These are phyloP conservation scores for Mucor ambiguus DNA, from an alignment of 371 early-diverging fungal genomes.

Conservation along the genomic window DNA sequence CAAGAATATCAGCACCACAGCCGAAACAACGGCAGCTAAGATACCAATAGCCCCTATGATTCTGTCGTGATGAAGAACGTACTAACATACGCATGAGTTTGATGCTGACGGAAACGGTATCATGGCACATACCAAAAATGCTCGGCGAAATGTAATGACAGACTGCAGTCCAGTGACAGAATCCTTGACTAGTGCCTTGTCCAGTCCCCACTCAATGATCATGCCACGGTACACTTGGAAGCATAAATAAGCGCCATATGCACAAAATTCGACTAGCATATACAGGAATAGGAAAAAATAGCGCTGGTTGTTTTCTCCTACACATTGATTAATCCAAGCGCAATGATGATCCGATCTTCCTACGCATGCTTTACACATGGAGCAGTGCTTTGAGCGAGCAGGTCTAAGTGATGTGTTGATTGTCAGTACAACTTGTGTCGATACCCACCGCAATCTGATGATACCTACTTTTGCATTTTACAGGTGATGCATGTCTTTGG, in stretches of 20 bases:
- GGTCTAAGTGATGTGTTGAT: slow-evolving; percentile 41
- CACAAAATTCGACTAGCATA: slow-evolving; percentile 59
- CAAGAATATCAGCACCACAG: slow-evolving; percentile 64
- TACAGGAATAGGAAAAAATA: slow-evolving; percentile 72
- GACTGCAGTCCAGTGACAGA: slow-evolving; percentile 35
- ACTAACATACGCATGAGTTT: slow-evolving; percentile 30
- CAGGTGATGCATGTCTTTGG: slow-evolving; percentile 72
- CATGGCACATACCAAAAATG: slow-evolving; percentile 41
- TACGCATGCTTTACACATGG: slow-evolving; percentile 73
- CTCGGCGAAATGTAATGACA: slow-evolving; percentile 39
- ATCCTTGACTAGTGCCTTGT: slow-evolving; percentile 39
- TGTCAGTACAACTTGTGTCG: background rate
- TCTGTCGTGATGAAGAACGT: slow-evolving; percentile 61
- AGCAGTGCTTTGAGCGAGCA: slow-evolving; percentile 80
- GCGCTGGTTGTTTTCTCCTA: slow-evolving; percentile 73
- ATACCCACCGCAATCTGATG: background rate
- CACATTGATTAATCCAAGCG: slow-evolving; percentile 79
- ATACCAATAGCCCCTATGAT: slow-evolving; percentile 66
- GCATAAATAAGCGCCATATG: slow-evolving; percentile 68
- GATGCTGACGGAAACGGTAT: background rate
- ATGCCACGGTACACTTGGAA: slow-evolving; percentile 59
- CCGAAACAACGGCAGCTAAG: slow-evolving; percentile 58
- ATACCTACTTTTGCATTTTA: slow-evolving; percentile 59
- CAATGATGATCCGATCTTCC: slow-evolving; percentile 77
- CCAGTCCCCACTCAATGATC: slow-evolving; percentile 57